These are phyloP conservation scores for Chrysoporthe puriensis DNA, from an alignment of 2,329 filamentous ascomycete genomes.

Conservation along the genomic window DNA sequence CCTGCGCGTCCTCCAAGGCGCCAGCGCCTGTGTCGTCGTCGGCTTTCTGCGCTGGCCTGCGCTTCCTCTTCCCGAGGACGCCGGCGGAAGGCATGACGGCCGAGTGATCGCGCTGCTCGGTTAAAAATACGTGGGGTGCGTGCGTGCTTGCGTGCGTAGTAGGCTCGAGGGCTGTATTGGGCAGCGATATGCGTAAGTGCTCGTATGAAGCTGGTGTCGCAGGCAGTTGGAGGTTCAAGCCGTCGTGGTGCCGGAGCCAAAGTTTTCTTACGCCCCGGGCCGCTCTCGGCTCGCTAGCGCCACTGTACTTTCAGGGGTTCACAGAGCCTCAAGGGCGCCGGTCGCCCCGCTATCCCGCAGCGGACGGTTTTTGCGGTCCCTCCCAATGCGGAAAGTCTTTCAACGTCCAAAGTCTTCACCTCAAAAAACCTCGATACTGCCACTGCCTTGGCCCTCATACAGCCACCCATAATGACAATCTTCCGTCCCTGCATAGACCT, in stretches of 20 bases:
- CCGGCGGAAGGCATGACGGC: slow-evolving; percentile 23
- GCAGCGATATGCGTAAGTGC: too few relatives aligned
- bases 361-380: background rate
- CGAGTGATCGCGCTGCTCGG: slow-evolving; percentile 17
- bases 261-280: slow-evolving; percentile 1
- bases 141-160: too few relatives aligned
- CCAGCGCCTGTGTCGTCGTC: slow-evolving; percentile 19
- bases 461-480: slow-evolving; percentile 70
- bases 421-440: background rate
- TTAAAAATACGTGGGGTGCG: background rate
- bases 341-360: background rate
- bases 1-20: slow-evolving; percentile 62
- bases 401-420: background rate
- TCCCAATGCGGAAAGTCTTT: slow-evolving; percentile 7
- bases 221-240: background rate
- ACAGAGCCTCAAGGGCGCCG: background rate
- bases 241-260: background rate
- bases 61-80: slow-evolving; percentile 27
- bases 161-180: too few relatives aligned
- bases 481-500: slow-evolving; percentile 97
- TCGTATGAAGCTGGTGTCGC: background rate
- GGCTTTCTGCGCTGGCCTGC: slow-evolving; percentile 18
- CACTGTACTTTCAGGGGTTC: background rate
- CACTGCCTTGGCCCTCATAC: background rate
- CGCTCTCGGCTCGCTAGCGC: slow-evolving; percentile 14